Conservation (phyloP, 2,329 filamentous ascomycete genomes). For the Seiridium unicorne region DNA sequence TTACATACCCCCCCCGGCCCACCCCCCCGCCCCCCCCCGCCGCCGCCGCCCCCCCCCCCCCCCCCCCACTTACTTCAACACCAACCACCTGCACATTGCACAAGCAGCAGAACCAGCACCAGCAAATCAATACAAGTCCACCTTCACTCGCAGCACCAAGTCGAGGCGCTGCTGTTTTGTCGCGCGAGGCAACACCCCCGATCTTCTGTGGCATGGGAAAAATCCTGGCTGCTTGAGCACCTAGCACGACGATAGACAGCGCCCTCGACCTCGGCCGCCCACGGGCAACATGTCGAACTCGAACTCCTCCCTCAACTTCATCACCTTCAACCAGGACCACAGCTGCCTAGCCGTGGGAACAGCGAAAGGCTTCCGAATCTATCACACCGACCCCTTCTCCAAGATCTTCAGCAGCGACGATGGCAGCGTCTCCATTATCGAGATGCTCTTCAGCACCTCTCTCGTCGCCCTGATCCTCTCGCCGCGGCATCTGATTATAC, state of each 20-base stretch:
- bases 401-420: slow-evolving; percentile 95
- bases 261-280: neutral
- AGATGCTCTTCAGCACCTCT: slow-evolving; percentile 98
- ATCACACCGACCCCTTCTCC: slow-evolving; percentile 93
- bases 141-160: too few species aligned
- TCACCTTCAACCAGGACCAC: slow-evolving; percentile 99
- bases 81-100: neutral
- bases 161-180: too few species aligned
- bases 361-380: slow-evolving; percentile 91
- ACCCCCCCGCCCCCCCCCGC: too few species aligned
- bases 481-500: slow-evolving; percentile 87
- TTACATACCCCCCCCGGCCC: too few species aligned
- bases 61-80: neutral
- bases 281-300: slow-evolving; percentile 3
- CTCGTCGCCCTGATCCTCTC: slow-evolving; percentile 92
- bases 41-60: too few species aligned
- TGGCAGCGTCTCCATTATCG: slow-evolving; percentile 91
- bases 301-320: slow-evolving; percentile 75
- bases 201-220: too few species aligned
- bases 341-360: slow-evolving; percentile 97
- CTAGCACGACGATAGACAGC: neutral
- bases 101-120: neutral
- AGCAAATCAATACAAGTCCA: neutral
- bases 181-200: too few species aligned
- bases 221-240: too few species aligned